Conservation (phyloP, 495 filamentous ascomycete species). For the Terfezia boudieri region DNA sequence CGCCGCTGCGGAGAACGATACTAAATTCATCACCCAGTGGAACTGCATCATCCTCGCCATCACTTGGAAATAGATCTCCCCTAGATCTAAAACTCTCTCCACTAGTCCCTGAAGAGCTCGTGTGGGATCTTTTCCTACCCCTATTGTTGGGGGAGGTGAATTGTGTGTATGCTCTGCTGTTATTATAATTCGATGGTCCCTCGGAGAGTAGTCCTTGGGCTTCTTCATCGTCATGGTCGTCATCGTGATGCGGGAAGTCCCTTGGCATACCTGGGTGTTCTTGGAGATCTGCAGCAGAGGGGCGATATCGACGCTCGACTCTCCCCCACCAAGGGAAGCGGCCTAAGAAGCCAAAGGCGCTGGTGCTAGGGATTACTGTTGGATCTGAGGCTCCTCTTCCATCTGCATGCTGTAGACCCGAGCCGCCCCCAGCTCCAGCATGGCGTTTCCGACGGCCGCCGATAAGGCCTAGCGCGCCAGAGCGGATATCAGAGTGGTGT, state of each 20-base stretch:
- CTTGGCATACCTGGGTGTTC: slow-evolving; percentile 53
- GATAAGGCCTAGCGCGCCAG: slow-evolving; percentile 7
- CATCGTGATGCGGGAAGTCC: slow-evolving; percentile 48
- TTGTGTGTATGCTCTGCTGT: neutral
- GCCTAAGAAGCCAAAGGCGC: slow-evolving; percentile 63
- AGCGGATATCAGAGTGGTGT: neutral
- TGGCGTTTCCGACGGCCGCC: neutral
- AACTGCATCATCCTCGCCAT: slow-evolving; percentile 78
- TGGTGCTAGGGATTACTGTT: slow-evolving; percentile 75
- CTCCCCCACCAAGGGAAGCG: slow-evolving; percentile 52
- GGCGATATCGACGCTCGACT: slow-evolving; percentile 64
- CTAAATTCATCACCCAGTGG: slow-evolving; percentile 87
- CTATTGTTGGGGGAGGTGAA: neutral
- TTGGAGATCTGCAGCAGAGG: slow-evolving; percentile 71
- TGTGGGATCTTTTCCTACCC: slow-evolving; percentile 47
- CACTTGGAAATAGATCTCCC: slow-evolving; percentile 81
- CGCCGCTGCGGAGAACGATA: slow-evolving; percentile 45
- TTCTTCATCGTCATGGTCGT: slow-evolving; percentile 29
- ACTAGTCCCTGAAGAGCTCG: slow-evolving; percentile 58
- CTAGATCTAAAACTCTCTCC: slow-evolving; percentile 81
- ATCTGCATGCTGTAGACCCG: neutral
- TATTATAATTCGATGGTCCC: neutral
- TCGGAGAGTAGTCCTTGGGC: slow-evolving; percentile 5
- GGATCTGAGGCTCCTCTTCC: slow-evolving; percentile 34
- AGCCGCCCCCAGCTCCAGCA: slow-evolving; percentile 13